Percentiles rank a stretch among this genome's conserved stretches.
Evolutionary conservation across 306 rosid species (phyloP).

Genomic region (Cicer arietinum): DNA sequence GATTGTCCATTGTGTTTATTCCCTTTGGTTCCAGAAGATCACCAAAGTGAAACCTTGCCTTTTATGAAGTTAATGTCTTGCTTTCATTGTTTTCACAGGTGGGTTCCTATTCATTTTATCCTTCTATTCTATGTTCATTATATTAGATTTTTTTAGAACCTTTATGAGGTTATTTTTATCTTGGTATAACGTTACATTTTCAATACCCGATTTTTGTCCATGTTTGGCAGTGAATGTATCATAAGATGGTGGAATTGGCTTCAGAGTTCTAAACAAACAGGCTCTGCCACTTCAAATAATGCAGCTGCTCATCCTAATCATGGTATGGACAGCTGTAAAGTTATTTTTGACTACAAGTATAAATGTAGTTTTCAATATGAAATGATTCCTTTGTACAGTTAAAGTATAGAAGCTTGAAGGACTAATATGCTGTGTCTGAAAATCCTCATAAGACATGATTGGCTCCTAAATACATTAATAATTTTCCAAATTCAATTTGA

Average conservation of each 20-base stretch:
- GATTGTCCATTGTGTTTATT: slow-evolving; percentile 83
- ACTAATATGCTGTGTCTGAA: slow-evolving; percentile 11
- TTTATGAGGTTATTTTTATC: slow-evolving; percentile 25
- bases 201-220: slow-evolving; percentile 10
- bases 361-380: slow-evolving; percentile 17
- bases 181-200: slow-evolving; percentile 20
- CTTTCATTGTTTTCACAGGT: slow-evolving; percentile 92
- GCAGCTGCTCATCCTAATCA: slow-evolving; percentile 36
- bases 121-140: slow-evolving; percentile 15
- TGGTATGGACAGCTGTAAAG: slow-evolving; percentile 42
- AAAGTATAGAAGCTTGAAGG: slow-evolving; percentile 30
- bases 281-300: slow-evolving; percentile 45
- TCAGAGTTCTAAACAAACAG: slow-evolving; percentile 52
- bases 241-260: slow-evolving; percentile 86
- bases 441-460: slow-evolving; percentile 5
- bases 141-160: slow-evolving; percentile 12
- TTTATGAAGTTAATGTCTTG: slow-evolving; percentile 94
- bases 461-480: background rate
- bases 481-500: slow-evolving; percentile 18
- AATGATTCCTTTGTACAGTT: slow-evolving; percentile 4
- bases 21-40: slow-evolving; percentile 67
- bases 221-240: slow-evolving; percentile 78
- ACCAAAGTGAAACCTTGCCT: slow-evolving; percentile 55
- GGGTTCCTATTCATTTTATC: background rate
- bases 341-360: slow-evolving; percentile 33